Base-by-base conservation (phyloP, 768 basidiomycete genomes). In the Plicaturopsis crispa region DNA sequence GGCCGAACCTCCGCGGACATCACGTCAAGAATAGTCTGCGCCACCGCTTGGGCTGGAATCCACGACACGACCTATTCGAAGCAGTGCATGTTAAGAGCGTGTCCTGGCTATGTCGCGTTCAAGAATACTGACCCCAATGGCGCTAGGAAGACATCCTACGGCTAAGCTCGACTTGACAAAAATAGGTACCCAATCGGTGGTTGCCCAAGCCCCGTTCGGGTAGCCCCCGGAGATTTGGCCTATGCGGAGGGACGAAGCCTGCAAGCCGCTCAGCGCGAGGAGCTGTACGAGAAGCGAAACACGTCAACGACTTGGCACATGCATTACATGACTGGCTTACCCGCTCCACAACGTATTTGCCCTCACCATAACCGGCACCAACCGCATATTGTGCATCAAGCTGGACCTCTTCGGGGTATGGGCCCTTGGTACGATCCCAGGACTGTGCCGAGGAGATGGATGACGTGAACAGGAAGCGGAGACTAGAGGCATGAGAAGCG, bases 391-490 rank as follows among this genome's bases (percentile, higher is more conserved):
- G 8, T 12, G 33, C 33, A 34, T 7, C 33, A 34, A 34, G 17
- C 17, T 13, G 10, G 2, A 33, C 16, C 13, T 24, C 35, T 34
- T 44, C 46, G 16, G 46, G 46, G n/a, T 43, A 52, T n/a, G 33
- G 35, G 11, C 51, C 48, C 12, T 30, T 36, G 8, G 17, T 28
- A 28, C 24, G 20, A 4, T 50, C 36, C 48, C 49, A 51, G 1
- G 35, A 42, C 19, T 52, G 48, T 0, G 53, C 53, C 12, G 54
- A 59, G 13, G 55, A 42, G 1, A 68, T 48, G 2, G 66, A 67
- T 5, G 59, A 61, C 7, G 61, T 65, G 43, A 70, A 74, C 26
- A 70, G 35, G 38, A 71, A 50, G 12, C 56, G 56, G 1, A 65
- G 48, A 14, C 57, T 58, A 31, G 30, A 19, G 2, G 45, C 24